These are phyloP conservation scores for Aspergillus vadensis DNA, from an alignment of 2,329 filamentous ascomycete genomes.

Conservation along the genomic window DNA sequence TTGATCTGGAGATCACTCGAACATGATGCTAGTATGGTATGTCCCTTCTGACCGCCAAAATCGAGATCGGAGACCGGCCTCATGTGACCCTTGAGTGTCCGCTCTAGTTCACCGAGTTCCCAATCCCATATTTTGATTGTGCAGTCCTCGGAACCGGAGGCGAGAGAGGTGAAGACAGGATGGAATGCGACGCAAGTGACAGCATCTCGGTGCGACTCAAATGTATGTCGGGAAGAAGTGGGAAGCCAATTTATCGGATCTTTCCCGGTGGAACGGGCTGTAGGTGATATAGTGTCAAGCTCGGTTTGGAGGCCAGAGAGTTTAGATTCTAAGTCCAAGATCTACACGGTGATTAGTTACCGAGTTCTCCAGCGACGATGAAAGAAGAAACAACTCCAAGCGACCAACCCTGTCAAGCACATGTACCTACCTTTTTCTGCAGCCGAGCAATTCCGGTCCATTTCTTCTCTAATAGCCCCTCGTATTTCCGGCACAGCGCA, in stretches of 20 bases:
- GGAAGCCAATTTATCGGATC: constrained; percentile 29
- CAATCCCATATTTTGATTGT: constrained; percentile 98
- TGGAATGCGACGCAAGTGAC: constrained; percentile 91
- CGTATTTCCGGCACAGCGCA: constrained; percentile 81
- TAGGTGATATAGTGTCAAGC: constrained; percentile 15
- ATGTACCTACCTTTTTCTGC: constrained; percentile 78
- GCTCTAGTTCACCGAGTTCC: constrained; percentile 85
- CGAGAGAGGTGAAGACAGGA: constrained; percentile 85
- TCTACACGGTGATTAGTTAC: constrained; percentile 53
- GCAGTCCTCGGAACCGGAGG: constrained; percentile 85
- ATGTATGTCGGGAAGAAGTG: constrained; percentile 61
- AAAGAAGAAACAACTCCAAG: background rate
- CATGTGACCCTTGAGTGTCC: constrained; percentile 87
- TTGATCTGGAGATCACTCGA: constrained; percentile 90
- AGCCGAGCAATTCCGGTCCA: constrained; percentile 94
- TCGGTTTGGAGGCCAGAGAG: constrained; percentile 57
- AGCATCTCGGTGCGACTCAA: constrained; percentile 80
- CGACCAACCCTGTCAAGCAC: background rate
- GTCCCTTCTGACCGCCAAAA: constrained; percentile 79
- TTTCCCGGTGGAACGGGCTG: constrained; percentile 14
- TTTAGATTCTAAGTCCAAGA: constrained; percentile 88
- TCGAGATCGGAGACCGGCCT: constrained; percentile 84
- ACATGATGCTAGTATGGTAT: constrained; percentile 76
- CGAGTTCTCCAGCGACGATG: background rate
- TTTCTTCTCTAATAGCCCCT: constrained; percentile 93